phyloP scores from a whole-genome alignment of 345 rosid species.

The Noccaea bulbosa region DNA sequence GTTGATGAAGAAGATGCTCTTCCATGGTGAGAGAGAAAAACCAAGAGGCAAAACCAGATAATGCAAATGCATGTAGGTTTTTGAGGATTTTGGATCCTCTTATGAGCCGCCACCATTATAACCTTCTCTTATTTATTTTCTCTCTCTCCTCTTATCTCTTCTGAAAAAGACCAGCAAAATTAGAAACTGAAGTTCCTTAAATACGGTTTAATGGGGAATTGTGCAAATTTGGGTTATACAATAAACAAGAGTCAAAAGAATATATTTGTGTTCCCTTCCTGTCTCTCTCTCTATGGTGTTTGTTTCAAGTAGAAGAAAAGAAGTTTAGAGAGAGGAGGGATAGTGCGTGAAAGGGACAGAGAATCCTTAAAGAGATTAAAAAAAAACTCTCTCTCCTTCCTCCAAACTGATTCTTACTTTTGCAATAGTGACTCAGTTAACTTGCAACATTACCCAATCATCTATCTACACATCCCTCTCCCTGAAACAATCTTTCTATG shows the following conservation, averaged over 20 bases:
- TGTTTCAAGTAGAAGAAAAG: constrained; percentile 46
- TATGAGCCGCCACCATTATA: constrained; percentile 40
- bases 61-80: constrained; percentile 46
- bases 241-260: constrained; percentile 28
- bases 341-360: constrained; percentile 30
- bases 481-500: constrained; percentile 19
- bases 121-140: constrained; percentile 1
- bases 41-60: constrained; percentile 45
- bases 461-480: constrained; percentile 12
- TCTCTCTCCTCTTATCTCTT: constrained; percentile 10
- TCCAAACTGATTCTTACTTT: constrained; percentile 36
- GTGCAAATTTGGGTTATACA: constrained; percentile 34
- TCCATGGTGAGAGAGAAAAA: constrained; percentile 35
- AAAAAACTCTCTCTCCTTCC: constrained; percentile 33
- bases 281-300: constrained; percentile 17
- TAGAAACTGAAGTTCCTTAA: constrained; percentile 21
- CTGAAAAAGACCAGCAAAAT: constrained; percentile 31
- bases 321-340: constrained; percentile 33
- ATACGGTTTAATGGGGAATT: constrained; percentile 39
- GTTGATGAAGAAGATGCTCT: constrained; percentile 22
- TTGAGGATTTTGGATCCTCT: constrained; percentile 45
- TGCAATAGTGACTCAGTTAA: constrained; percentile 36
- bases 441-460: constrained; percentile 35
- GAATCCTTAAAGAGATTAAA: constrained; percentile 38
- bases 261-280: not conserved